These are phyloP conservation scores for Cichorium intybus DNA, from an alignment of 140 eudicot genomes.

Conservation along the genomic window DNA sequence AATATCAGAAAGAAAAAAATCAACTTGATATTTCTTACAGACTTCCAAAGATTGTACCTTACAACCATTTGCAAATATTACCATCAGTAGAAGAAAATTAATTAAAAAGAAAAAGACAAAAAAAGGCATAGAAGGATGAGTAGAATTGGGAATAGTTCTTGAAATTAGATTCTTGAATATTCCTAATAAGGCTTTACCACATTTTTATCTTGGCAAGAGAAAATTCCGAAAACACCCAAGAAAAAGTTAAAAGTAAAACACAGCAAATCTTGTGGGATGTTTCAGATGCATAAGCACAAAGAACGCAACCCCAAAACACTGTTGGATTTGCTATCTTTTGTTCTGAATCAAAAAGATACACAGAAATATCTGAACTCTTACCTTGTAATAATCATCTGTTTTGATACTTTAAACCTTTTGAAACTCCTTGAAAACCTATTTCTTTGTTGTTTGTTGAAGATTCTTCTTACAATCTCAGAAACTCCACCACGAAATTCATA, in stretches of 20 bases:
- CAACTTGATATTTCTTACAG: slow-evolving; percentile 5
- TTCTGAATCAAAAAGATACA: background rate
- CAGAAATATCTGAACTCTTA: slow-evolving; percentile 12
- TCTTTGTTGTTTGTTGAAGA: slow-evolving; percentile 19
- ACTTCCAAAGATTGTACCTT: slow-evolving; percentile 19
- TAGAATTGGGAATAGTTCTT: background rate
- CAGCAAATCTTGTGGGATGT: slow-evolving; percentile 7
- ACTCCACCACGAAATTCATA: slow-evolving; percentile 32
- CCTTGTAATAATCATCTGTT: slow-evolving; percentile 31
- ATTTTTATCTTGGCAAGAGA: slow-evolving; percentile 10
- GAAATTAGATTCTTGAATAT: slow-evolving; percentile 41
- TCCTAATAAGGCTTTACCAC: slow-evolving; percentile 23
- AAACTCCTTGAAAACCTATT: slow-evolving; percentile 18
- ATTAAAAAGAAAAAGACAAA: background rate
- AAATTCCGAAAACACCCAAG: slow-evolving; percentile 26
- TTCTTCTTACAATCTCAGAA: slow-evolving; percentile 23
- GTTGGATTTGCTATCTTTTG: slow-evolving; percentile 12
- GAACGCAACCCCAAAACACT: background rate
- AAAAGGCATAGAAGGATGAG: background rate
- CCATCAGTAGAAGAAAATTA: slow-evolving; percentile 3
- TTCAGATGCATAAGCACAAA: slow-evolving; percentile 26
- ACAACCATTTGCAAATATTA: slow-evolving; percentile 31
- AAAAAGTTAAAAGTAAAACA: background rate
- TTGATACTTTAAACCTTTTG: slow-evolving; percentile 15
- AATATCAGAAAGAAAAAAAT: slow-evolving; percentile 8